Evolutionary conservation across 75 land plant species (phyloP), one percentile per base, ranked within the genome.

Genomic region (Ceratopteris richardii): DNA sequence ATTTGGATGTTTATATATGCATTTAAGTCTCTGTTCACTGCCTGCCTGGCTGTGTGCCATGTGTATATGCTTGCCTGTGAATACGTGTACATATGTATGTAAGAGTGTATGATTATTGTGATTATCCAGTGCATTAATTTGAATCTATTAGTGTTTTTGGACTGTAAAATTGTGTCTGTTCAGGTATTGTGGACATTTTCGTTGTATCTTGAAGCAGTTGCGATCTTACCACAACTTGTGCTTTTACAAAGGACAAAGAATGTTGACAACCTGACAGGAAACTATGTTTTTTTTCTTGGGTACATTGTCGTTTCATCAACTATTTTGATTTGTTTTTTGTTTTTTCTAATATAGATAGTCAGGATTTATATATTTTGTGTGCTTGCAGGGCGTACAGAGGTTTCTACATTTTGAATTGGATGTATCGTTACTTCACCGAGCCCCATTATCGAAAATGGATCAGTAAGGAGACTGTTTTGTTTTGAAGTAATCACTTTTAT

Each of bases 221-320:
- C 97, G 9, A 91, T 91, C 54, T 73, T 91, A 37, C 97, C 97
- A 13, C 97, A 91, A 71, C 64, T 88, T 48, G 89, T 91, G 67
- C 64, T 91, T 41, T 61, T 91, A 31, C 97, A 88, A 53, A 75
- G 94, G 50, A 77, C 81, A 52, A 82, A 81, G 66, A 91, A 88
- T 68, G 83, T 91, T 16, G 97, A 91, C 79, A 91, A 91, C 59
- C 66, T 91, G 50, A 91, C 97, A 14, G 94, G 86, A 57, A 78
- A 88, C 71, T 91, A 91, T 73, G 86, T 91, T 20, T 85, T 88
- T 77, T 82, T 91, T 43, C 86, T 91, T 57, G 97, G 97, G 97
- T 91, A 24, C 48, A 40, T 58, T 26, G 24, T 54, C 3, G n/a
- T 4, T 4, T 54, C 16, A 22, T 23, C 28, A 54, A 27, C 24